These are phyloP conservation scores for Cryptococcus sp. DNA, from an alignment of 1,284 basidiomycete species.

Conservation along the genomic window DNA sequence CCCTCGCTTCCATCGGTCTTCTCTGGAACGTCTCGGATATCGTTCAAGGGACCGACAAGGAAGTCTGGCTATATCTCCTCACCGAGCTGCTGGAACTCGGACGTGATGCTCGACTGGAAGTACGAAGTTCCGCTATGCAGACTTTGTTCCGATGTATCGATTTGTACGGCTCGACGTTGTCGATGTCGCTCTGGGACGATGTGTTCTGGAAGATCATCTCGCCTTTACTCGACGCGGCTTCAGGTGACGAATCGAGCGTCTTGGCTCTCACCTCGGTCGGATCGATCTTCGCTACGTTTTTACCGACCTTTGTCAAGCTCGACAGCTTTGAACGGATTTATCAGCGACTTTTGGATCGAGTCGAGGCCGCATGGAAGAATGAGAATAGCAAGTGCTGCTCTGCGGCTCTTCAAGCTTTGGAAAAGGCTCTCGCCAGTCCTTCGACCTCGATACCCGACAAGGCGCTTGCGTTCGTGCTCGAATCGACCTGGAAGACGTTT, in stretches of 20 bases:
- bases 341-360: slow-evolving; percentile 63
- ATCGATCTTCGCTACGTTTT: slow-evolving; percentile 72
- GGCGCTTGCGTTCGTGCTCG: slow-evolving; percentile 34
- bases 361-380: slow-evolving; percentile 62
- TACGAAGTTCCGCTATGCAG: slow-evolving; percentile 87
- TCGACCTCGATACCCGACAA: slow-evolving; percentile 13
- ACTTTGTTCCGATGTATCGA: slow-evolving; percentile 91
- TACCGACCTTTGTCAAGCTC: slow-evolving; percentile 67
- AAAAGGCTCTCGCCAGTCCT: slow-evolving; percentile 57
- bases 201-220: slow-evolving; percentile 85
- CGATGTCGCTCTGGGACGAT: slow-evolving; percentile 74
- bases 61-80: slow-evolving; percentile 86
- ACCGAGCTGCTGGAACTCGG: slow-evolving; percentile 76
- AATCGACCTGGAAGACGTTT: slow-evolving; percentile 66
- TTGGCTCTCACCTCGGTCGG: slow-evolving; percentile 80
- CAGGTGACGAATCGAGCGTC: slow-evolving; percentile 77
- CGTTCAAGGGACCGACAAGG: slow-evolving; percentile 72
- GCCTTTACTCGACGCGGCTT: slow-evolving; percentile 71
- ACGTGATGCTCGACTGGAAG: slow-evolving; percentile 74
- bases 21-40: slow-evolving; percentile 92
- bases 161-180: slow-evolving; percentile 79
- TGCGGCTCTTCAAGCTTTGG: slow-evolving; percentile 72
- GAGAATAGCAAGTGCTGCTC: slow-evolving; percentile 67
- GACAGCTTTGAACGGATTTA: slow-evolving; percentile 65
- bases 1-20: slow-evolving; percentile 81